Base-by-base conservation (phyloP, 805 yeast genomes). In the Saccharomycopsis fibuligera region DNA sequence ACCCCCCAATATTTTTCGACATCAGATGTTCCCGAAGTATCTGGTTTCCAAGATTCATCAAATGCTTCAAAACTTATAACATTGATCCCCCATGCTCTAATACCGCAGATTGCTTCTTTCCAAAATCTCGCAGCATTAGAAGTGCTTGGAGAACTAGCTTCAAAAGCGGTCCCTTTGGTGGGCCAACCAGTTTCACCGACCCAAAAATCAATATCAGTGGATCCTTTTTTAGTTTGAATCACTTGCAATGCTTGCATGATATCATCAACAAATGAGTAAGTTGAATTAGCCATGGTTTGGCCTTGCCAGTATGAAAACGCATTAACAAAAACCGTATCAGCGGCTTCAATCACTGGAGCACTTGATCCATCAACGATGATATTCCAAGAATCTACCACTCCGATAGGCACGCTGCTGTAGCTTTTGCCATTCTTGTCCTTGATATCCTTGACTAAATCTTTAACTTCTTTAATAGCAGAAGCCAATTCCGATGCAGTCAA, bases 271-370 rank as follows among this genome's bases (percentile, higher is more conserved):
- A 90, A 91, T 2, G 96, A 88, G 76, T 79, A 86, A 16, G 96
- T 79, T 24, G 96, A 78, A 67, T 90, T 90, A 44, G 67, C 62
- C 77, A 75, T 76, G 57, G 88, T 76, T 73, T 89, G 97, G 39
- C 97, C 97, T 74, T 91, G 98, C 98, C 98, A 91, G 82, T 90
- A 91, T 6, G 97, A 86, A 78, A 91, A 91, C 44, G 96, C 97
- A 65, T 91, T 91, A 62, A 96, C 95, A 66, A 83, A 85, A 54
- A 89, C 80, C 60, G 87, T 73, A 66, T 91, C 98, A 42, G 95
- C 73, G 45, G 88, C 90, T 65, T 78, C 60, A 63, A 91, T 81
- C 49, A 85, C 96, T 23, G 83, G 78, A 45, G 68, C 59, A 56
- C 82, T 73, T 57, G 73, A 79, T 60, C 84, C 93, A 61, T 87